Evolutionary conservation across 805 yeast species (phyloP).

Genomic region (Ogataea allantospora): DNA sequence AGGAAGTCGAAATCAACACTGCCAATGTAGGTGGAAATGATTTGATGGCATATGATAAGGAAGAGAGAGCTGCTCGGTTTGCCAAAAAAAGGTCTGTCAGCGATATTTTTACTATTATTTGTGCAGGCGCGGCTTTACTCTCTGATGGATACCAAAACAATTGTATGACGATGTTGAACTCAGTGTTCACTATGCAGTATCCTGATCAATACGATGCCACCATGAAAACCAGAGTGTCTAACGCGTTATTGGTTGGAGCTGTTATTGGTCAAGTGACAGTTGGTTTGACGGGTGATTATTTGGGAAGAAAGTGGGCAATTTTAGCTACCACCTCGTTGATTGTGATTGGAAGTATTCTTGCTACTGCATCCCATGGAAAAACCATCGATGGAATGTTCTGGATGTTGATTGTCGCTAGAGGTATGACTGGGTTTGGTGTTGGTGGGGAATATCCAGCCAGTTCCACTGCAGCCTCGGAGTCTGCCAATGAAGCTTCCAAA

Average conservation of each 20-base stretch:
- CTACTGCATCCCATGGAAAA: slow-evolving; percentile 58
- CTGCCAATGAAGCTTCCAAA: slow-evolving; percentile 57
- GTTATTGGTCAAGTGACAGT: slow-evolving; percentile 59
- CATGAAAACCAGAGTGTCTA: slow-evolving; percentile 34
- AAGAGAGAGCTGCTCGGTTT: slow-evolving; percentile 19
- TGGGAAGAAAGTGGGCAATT: slow-evolving; percentile 62
- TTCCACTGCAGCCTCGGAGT: slow-evolving; percentile 61
- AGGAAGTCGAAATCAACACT: slow-evolving; percentile 4
- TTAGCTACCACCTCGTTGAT: slow-evolving; percentile 56
- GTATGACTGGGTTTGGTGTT: slow-evolving; percentile 74
- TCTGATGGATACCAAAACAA: slow-evolving; percentile 48
- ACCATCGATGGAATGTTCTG: slow-evolving; percentile 46
- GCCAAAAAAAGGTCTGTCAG: slow-evolving; percentile 31
- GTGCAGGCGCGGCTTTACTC: slow-evolving; percentile 73
- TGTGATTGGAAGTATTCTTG: slow-evolving; percentile 54
- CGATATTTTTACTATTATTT: slow-evolving; percentile 48
- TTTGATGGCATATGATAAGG: slow-evolving; percentile 20
- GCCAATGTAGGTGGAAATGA: not conserved
- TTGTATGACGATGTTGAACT: slow-evolving; percentile 28
- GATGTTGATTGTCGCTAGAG: slow-evolving; percentile 69
- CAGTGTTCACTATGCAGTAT: slow-evolving; percentile 21
- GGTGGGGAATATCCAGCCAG: slow-evolving; percentile 68
- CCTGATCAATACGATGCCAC: slow-evolving; percentile 49
- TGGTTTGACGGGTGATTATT: slow-evolving; percentile 55
- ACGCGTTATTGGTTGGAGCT: slow-evolving; percentile 51